A percentile compares a stretch with the other conserved stretches of the same genome.
phyloP scores from a whole-genome alignment of 495 filamentous ascomycete species.

The Bathelium albidoporum region DNA sequence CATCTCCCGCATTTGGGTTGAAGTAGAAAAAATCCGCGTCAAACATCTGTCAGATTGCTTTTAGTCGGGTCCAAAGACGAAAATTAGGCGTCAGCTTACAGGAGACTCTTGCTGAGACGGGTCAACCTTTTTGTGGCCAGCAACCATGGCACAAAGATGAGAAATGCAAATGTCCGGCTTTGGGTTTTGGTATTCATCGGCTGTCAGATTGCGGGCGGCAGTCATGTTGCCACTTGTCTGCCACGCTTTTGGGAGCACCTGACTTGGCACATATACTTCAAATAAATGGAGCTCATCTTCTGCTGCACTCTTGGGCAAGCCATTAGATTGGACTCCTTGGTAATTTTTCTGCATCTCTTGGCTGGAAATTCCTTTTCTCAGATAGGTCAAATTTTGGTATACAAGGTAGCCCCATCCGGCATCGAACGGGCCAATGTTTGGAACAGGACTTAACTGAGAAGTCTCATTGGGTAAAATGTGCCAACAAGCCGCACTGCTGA shows the following conservation, averaged over 20 bases:
- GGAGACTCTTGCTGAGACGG: too few relatives aligned
- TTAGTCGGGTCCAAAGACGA: too few relatives aligned
- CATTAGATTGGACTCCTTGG: neutral
- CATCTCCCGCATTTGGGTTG: neutral
- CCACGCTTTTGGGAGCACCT: neutral
- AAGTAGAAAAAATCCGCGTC: neutral
- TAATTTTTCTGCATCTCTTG: neutral
- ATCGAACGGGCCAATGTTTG: neutral
- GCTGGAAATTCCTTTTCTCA: neutral
- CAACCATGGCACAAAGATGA: neutral
- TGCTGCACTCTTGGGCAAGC: neutral
- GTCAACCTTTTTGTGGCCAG: neutral
- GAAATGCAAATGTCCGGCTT: neutral
- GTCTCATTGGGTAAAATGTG: neutral
- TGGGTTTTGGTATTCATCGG: neutral
- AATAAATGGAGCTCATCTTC: neutral
- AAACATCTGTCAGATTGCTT: neutral
- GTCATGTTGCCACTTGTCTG: neutral
- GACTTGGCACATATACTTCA: neutral
- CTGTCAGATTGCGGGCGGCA: neutral
- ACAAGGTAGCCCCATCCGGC: neutral
- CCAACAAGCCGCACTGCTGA: neutral
- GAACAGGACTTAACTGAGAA: neutral
- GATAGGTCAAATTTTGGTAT: neutral
- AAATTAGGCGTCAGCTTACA: too few relatives aligned